Conservation (phyloP, 2,329 filamentous ascomycete species). For the Talaromyces atroroseus region DNA sequence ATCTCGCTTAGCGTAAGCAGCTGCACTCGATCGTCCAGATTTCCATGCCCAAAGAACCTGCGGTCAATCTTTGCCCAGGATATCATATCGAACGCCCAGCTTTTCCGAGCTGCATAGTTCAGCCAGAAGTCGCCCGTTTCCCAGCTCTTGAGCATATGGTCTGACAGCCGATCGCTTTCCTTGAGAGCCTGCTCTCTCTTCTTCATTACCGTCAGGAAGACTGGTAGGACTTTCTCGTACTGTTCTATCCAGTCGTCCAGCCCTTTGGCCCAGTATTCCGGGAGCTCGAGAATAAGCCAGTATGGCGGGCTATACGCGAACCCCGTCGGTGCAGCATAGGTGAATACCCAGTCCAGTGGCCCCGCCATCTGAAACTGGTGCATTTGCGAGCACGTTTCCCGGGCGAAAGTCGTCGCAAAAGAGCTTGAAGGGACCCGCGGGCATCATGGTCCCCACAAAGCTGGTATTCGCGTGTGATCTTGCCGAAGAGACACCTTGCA, state of each 20-base stretch:
- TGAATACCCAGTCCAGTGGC: conserved; percentile 27
- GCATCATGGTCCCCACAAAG: conserved; percentile 19
- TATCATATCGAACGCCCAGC: conserved; percentile 23
- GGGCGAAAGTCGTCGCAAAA: conserved; percentile 27
- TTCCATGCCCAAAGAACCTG: conserved; percentile 19
- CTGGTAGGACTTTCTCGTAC: conserved; percentile 15
- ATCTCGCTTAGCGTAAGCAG: conserved; percentile 18
- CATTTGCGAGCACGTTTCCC: conserved; percentile 23
- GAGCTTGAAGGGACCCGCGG: conserved; percentile 21
- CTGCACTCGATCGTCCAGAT: conserved; percentile 15
- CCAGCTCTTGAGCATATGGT: conserved; percentile 17
- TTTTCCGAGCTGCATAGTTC: conserved; percentile 19
- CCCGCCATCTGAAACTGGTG: conserved; percentile 17
- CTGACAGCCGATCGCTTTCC: conserved; percentile 14
- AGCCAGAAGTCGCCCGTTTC: conserved; percentile 19
- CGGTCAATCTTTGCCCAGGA: conserved; percentile 23
- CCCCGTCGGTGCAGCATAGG: conserved; percentile 22
- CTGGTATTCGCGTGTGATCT: conserved; percentile 17
- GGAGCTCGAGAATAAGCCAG: conserved; percentile 26
- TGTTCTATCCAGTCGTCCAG: conserved; percentile 15
- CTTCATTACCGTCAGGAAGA: conserved; percentile 14
- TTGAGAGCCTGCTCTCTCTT: conserved; percentile 4
- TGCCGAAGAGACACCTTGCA: conserved; percentile 19
- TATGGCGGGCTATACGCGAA: conserved; percentile 22
- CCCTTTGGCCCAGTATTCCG: conserved; percentile 18